Conservation (phyloP, 371 early-diverging fungal genomes). For the Mortierella sp. region DNA sequence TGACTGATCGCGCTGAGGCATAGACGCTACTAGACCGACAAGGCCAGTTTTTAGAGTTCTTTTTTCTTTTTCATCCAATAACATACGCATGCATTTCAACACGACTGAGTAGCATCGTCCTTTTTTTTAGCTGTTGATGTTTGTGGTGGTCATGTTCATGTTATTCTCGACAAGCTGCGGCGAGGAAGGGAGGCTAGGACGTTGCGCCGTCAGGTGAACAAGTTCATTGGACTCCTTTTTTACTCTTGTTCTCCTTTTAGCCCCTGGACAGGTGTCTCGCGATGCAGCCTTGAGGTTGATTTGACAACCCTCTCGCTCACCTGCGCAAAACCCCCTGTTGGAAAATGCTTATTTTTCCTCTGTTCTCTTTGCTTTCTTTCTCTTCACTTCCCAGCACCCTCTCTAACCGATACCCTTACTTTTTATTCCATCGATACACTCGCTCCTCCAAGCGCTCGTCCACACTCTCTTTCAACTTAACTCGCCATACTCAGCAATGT, state of each 20-base stretch:
- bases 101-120: neutral
- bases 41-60: neutral
- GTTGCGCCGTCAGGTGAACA: constrained; percentile 9
- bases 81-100: constrained; percentile 12
- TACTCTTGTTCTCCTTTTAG: neutral
- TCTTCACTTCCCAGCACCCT: neutral
- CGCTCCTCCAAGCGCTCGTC: neutral
- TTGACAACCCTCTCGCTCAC: constrained; percentile 3
- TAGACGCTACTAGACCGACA: neutral
- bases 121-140: constrained; percentile 2
- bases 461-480: neutral
- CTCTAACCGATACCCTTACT: neutral
- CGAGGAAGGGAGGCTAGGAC: neutral
- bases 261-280: neutral
- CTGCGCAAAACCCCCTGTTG: constrained; percentile 14
- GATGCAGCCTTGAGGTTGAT: no score
- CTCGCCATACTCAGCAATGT: constrained; percentile 13
- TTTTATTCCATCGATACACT: neutral
- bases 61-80: constrained; percentile 9
- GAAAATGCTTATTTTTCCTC: constrained; percentile 12
- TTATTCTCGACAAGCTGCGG: constrained; percentile 1
- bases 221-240: neutral
- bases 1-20: constrained; percentile 36
- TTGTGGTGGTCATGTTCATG: neutral
- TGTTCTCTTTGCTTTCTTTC: constrained; percentile 1